Conservation (phyloP, 2,329 filamentous ascomycete species). For the Phialophora tarda region DNA sequence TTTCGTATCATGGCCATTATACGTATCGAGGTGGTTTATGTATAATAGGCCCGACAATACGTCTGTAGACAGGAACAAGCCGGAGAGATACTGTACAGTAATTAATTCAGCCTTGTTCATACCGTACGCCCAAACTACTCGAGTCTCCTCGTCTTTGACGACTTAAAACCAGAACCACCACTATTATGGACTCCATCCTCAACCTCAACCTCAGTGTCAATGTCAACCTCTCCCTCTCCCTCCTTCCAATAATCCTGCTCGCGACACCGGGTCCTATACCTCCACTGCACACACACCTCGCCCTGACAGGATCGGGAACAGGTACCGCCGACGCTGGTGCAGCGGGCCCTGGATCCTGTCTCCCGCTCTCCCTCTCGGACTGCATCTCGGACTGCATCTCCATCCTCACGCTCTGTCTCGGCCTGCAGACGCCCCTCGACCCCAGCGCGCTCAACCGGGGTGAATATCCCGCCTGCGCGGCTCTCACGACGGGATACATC, state of each 20-base stretch:
- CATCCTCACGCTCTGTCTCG: background rate
- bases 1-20: too few species aligned
- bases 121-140: too few species aligned
- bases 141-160: too few species aligned
- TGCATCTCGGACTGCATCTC: background rate
- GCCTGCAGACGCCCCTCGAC: conserved; percentile 64
- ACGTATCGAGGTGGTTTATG: too few species aligned
- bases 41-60: too few species aligned
- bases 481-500: conserved; percentile 52
- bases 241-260: conserved; percentile 27
- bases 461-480: conserved; percentile 50
- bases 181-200: background rate
- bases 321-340: background rate
- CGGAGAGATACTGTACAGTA: too few species aligned
- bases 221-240: conserved; percentile 5
- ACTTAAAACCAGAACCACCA: too few species aligned
- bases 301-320: background rate
- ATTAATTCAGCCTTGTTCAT: too few species aligned
- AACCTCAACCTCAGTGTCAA: background rate
- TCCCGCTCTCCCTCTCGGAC: background rate
- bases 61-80: too few species aligned
- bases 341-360: too few species aligned
- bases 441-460: conserved; percentile 57
- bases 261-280: conserved; percentile 13
- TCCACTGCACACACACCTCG: conserved; percentile 15